Conservation (phyloP, 2,329 filamentous ascomycete species). For the Zymoseptoria pseudotritici region DNA sequence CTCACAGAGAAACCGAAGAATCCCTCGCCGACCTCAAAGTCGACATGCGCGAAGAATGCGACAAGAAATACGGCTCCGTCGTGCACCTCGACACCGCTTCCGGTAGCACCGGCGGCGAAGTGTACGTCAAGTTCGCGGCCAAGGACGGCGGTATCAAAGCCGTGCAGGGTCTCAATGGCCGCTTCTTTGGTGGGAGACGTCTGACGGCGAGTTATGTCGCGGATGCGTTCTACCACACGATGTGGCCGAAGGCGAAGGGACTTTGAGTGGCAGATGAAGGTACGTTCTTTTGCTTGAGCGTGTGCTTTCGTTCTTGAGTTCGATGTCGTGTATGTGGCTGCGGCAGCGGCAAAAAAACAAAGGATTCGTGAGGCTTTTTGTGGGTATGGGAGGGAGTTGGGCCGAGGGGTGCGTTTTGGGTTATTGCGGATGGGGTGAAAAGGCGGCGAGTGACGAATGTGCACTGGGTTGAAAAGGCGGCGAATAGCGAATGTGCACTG, state of each 20-base stretch:
- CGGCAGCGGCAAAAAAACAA: not conserved
- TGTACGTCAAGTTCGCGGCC: slow-evolving; percentile 97
- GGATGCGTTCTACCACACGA: slow-evolving; percentile 80
- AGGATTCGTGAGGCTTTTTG: not conserved
- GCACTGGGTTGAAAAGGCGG: not conserved
- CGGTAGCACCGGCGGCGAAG: slow-evolving; percentile 91
- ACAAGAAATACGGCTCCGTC: slow-evolving; percentile 91
- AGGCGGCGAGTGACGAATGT: not conserved
- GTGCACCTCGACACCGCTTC: slow-evolving; percentile 77
- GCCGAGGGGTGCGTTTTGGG: not conserved
- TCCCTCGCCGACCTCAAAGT: slow-evolving; percentile 81
- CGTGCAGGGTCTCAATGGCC: slow-evolving; percentile 93
- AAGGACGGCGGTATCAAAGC: slow-evolving; percentile 94
- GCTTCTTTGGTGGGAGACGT: slow-evolving; percentile 87
- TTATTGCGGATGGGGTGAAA: not conserved
- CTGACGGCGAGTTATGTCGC: slow-evolving; percentile 94
- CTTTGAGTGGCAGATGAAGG: not conserved
- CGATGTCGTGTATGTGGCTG: not conserved
- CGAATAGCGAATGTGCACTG: not conserved
- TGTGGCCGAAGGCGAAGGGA: slow-evolving; percentile 27
- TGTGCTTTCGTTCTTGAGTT: not conserved
- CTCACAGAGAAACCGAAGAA: slow-evolving; percentile 66
- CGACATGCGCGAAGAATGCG: slow-evolving; percentile 87
- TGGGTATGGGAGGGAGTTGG: not conserved
- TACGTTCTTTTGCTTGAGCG: not conserved